A percentile compares a stretch with the other conserved stretches of the same genome.
Conservation (phyloP, 1,284 basidiomycete species). For the Boletus hoseneyae region DNA sequence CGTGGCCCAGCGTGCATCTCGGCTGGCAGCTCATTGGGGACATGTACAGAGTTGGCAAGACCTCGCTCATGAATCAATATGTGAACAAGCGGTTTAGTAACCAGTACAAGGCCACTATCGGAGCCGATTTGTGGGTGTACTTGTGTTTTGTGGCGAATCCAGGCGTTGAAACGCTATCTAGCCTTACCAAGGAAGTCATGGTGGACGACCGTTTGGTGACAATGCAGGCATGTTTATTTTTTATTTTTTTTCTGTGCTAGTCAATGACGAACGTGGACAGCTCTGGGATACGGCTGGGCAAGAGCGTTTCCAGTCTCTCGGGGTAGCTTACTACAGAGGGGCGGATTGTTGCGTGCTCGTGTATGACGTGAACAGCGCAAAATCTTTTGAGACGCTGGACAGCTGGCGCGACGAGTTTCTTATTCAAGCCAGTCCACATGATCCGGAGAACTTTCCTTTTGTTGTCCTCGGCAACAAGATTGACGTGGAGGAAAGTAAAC, state of each 20-base stretch:
- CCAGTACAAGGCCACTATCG: constrained; percentile 99
- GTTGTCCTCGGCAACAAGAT: constrained; percentile 99
- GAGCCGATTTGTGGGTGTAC: constrained; percentile 77
- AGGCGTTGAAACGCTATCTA: constrained; percentile 34
- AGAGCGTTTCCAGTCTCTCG: constrained; percentile 98
- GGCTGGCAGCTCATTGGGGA: constrained; percentile 12
- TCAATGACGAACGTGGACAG: constrained; percentile 39
- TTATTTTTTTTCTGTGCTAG: background rate
- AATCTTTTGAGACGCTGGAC: constrained; percentile 97
- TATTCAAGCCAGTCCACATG: constrained; percentile 96
- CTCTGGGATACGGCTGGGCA: constrained; percentile 99
- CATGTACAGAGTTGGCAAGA: constrained; percentile 90
- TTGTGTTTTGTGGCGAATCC: constrained; percentile 9
- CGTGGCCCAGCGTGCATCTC: constrained; percentile 30
- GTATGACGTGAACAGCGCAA: constrained; percentile 98
- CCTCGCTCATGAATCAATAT: constrained; percentile 99
- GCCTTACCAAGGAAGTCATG: constrained; percentile 97
- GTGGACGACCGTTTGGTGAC: constrained; percentile 98
- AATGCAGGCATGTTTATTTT: constrained; percentile 76
- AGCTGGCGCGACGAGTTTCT: constrained; percentile 98
- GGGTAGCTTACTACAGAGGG: constrained; percentile 98
- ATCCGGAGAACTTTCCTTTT: constrained; percentile 99
- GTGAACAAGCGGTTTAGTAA: constrained; percentile 99
- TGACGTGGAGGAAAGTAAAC: constrained; percentile 98
- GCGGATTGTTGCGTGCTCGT: constrained; percentile 99